phyloP scores from a whole-genome alignment of 1,139 yeast species.

The Suhomyces ambrosiae region DNA sequence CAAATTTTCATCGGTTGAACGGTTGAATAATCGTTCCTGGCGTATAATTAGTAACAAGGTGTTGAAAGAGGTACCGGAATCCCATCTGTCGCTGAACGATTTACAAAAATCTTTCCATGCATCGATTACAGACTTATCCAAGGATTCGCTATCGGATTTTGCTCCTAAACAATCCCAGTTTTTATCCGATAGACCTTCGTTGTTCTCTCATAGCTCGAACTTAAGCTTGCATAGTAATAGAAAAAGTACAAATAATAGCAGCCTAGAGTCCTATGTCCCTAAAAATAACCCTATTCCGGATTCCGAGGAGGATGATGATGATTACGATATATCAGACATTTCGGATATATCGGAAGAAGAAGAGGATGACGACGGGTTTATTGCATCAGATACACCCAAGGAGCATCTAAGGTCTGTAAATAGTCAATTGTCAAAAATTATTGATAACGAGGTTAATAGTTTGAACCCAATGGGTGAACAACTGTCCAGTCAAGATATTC shows the following conservation, averaged over 20 bases:
- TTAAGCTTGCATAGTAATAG: conserved; percentile 17
- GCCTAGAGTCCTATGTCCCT: conserved; percentile 15
- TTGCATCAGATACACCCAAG: background rate
- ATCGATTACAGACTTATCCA: conserved; percentile 15
- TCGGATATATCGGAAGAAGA: conserved; percentile 34
- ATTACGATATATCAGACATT: conserved; percentile 28
- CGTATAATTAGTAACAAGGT: conserved; percentile 18
- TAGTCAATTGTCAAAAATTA: background rate
- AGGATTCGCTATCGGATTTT: conserved; percentile 17
- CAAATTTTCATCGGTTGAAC: conserved; percentile 15
- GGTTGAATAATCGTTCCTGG: conserved; percentile 22
- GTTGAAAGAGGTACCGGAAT: conserved; percentile 5
- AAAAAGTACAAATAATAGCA: conserved; percentile 18
- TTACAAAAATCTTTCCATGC: conserved; percentile 1
- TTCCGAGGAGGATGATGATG: conserved; percentile 18
- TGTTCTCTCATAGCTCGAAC: conserved; percentile 21
- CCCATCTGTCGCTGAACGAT: background rate
- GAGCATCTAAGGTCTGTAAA: conserved; percentile 2
- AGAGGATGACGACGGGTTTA: conserved; percentile 14
- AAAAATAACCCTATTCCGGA: conserved; percentile 14
- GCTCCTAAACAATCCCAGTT: conserved; percentile 18
- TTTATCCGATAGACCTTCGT: conserved; percentile 19
- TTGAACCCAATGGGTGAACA: no score
- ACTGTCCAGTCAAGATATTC: no score
- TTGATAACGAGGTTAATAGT: no score